Base-by-base conservation (phyloP, 139 green algal species). In the Coelastrella sp. region DNA sequence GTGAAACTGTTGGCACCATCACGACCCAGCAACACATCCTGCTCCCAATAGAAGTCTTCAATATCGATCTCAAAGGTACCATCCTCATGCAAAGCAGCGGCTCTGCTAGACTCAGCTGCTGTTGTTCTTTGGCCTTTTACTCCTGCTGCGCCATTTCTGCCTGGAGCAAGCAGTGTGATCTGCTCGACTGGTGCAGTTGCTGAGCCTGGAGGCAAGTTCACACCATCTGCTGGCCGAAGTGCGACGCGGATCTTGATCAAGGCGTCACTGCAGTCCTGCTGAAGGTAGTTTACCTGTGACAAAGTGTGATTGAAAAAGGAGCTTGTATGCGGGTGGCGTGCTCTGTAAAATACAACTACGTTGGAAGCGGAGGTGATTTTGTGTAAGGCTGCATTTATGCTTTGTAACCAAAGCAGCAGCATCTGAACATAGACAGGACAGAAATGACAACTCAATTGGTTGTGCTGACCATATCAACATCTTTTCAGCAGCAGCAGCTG, bases 211-310 rank as follows among this genome's bases (percentile, higher is more conserved):
- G 78, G 78, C 1, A 84, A 62, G 78, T 84, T 60, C 9, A 75
- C 62, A 41, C 62, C 62, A n/a, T 69, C 80, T 43, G 34, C 64
- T 34, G 35, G 32, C 37, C 80, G 80, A 45, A 86, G 67, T 13
- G 81, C 81, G 1, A 59, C 53, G 3, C 95, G 93, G 5, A 98
- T 89, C 63, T 93, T 94, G 27, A 91, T 82, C 37, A 98, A 41
- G 13, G 94, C 92, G 27, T 95, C 91, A n/a, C 90, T 92, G 73
- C 90, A 92, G 71, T 96, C 93, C 51, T 91, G 66, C 38, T 89
- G 89, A 68, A 95, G 80, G 75, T 86, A 88, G 63, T 45, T 64
- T 17, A 86, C 80, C 80, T 86, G 63, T 59, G 7, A 64, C n/a
- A 72, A 1, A 13, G 21, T 15, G 34, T 11, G 21, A 21, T 32